Evolutionary conservation across 345 rosid species (phyloP).

Genomic region (Eucalyptus urophylla): DNA sequence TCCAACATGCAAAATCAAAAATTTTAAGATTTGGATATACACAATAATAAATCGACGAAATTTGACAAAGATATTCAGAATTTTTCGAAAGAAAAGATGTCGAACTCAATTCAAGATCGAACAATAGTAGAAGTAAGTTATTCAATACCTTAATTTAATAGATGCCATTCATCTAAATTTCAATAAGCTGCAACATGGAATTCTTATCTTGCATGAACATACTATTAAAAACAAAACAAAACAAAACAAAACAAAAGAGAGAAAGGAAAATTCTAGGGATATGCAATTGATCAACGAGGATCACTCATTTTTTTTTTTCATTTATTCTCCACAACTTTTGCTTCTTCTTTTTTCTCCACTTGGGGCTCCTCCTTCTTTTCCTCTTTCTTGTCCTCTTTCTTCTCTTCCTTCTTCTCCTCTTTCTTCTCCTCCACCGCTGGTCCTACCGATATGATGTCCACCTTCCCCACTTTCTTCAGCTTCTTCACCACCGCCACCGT

Average conservation of each 20-base stretch:
- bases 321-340: background rate
- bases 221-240: fast-evolving
- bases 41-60: background rate
- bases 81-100: fast-evolving
- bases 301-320: background rate
- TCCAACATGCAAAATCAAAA: too few species aligned
- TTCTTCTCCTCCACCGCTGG: conserved; percentile 9
- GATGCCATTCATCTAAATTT: background rate
- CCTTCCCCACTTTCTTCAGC: conserved; percentile 11
- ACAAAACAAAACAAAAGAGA: background rate
- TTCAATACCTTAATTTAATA: background rate
- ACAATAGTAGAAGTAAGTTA: background rate
- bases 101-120: too few species aligned
- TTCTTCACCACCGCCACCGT: conserved; percentile 10
- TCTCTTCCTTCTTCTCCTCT: background rate
- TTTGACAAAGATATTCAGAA: background rate
- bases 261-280: background rate
- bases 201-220: background rate
- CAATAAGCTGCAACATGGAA: background rate
- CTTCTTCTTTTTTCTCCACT: background rate
- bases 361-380: background rate
- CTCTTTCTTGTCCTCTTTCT: background rate
- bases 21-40: too few species aligned
- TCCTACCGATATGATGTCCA: conserved; percentile 7
- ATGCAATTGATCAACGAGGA: background rate